These are phyloP conservation scores for Fusarium transvaalense DNA, from an alignment of 2,329 filamentous ascomycete species.

Conservation along the genomic window DNA sequence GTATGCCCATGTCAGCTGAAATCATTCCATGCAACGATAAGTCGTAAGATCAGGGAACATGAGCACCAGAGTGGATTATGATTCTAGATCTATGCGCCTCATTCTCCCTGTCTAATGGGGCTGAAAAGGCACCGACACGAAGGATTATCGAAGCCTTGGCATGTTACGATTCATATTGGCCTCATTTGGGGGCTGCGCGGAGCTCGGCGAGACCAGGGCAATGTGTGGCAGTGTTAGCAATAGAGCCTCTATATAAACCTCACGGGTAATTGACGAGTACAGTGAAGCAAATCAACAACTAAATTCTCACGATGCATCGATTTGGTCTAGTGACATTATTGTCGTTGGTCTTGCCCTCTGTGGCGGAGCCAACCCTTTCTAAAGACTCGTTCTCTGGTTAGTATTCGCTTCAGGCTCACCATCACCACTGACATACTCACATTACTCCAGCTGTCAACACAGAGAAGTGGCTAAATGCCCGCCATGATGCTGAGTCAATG, in stretches of 20 bases:
- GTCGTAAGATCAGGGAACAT: background rate
- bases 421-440: background rate
- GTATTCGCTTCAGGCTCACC: background rate
- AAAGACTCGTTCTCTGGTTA: background rate
- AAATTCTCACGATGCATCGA: background rate
- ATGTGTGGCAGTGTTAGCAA: background rate
- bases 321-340: background rate
- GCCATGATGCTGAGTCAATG: background rate
- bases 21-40: background rate
- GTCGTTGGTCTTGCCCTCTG: background rate
- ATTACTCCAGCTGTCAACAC: background rate
- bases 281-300: background rate
- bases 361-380: background rate
- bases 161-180: background rate
- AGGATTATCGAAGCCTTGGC: background rate
- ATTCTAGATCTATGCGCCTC: background rate
- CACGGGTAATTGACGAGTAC: no score
- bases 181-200: background rate
- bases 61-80: no score
- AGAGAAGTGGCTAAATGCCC: background rate
- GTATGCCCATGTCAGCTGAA: background rate
- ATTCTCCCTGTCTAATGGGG: background rate
- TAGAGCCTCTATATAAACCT: background rate
- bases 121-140: background rate
- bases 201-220: conserved; percentile 1